These are phyloP conservation scores for Sistotremastrum niveocremeum DNA, from an alignment of 768 basidiomycete species.

Conservation along the genomic window DNA sequence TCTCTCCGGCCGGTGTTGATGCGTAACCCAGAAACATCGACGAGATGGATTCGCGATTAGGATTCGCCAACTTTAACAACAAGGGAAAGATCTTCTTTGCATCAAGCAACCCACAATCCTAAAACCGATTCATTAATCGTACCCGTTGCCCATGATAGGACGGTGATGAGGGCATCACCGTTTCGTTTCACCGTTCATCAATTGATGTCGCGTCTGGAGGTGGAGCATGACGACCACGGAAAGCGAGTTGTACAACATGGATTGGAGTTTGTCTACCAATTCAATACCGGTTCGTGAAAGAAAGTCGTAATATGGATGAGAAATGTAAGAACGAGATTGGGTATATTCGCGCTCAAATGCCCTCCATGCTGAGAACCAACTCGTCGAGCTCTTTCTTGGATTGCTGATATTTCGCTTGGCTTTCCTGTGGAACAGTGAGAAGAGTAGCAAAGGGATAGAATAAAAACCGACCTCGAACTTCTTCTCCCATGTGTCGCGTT, in stretches of 20 bases:
- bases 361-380: conserved; percentile 63
- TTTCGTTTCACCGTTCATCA: no score
- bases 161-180: no score
- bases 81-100: conserved; percentile 29
- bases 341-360: conserved; percentile 31
- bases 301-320: no score
- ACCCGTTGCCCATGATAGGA: not conserved
- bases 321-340: no score
- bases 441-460: not conserved
- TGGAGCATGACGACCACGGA: no score
- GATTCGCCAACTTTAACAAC: conserved; percentile 51
- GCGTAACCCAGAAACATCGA: conserved; percentile 43
- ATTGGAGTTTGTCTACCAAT: no score
- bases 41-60: conserved; percentile 56
- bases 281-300: no score
- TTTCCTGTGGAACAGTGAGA: conserved; percentile 38
- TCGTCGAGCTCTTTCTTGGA: conserved; percentile 78
- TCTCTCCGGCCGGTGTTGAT: not conserved
- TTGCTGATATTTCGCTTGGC: conserved; percentile 49
- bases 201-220: no score
- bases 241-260: no score
- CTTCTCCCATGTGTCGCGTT: conserved; percentile 88
- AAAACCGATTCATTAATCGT: not conserved
- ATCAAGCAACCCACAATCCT: not conserved
- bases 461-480: conserved; percentile 69